A percentile compares a stretch with the other conserved stretches of the same genome.
phyloP scores from a whole-genome alignment of 306 rosid species.

The Fagus sylvatica region DNA sequence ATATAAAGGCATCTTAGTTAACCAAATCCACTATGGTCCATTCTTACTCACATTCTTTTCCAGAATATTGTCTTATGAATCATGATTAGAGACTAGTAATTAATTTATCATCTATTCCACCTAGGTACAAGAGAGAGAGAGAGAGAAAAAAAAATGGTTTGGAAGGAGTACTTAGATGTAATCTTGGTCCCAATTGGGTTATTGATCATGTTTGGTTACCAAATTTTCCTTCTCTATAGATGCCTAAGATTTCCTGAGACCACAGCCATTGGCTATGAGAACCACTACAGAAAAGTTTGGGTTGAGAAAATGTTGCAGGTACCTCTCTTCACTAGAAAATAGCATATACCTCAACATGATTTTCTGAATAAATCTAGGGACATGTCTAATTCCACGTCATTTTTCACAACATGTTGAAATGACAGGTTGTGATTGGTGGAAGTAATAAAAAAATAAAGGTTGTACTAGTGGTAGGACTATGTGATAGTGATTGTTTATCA shows the following conservation, averaged over 20 bases:
- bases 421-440: no score
- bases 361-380: background rate
- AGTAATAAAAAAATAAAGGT: no score
- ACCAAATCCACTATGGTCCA: background rate
- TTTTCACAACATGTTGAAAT: no score
- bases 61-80: background rate
- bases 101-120: background rate
- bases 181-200: constrained; percentile 1
- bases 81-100: background rate
- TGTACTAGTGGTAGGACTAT: no score
- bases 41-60: background rate
- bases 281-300: constrained; percentile 3
- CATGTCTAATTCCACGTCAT: no score
- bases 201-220: background rate
- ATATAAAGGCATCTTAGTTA: background rate
- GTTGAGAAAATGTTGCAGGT: constrained; percentile 1
- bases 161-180: background rate
- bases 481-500: no score
- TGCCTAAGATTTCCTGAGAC: background rate
- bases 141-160: background rate
- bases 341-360: background rate
- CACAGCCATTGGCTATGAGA: background rate
- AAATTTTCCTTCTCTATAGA: background rate
- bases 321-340: background rate
- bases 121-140: background rate